These are phyloP conservation scores for Diutina catenulata DNA, from an alignment of 1,139 yeast species.

Conservation along the genomic window DNA sequence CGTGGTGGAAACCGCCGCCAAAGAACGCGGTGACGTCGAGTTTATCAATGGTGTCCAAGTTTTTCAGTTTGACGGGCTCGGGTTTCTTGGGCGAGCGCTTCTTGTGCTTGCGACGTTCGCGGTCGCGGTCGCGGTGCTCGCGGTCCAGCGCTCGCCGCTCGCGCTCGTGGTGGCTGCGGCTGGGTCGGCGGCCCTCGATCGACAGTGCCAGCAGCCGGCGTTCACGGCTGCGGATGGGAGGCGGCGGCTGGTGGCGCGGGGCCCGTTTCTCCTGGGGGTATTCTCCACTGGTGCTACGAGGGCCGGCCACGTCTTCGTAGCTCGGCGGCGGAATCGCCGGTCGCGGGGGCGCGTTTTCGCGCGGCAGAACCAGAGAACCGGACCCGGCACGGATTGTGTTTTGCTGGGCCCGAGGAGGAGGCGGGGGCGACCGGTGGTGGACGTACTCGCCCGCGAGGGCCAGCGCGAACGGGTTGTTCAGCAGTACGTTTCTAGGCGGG, in stretches of 20 bases:
- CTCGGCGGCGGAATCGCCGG: no score
- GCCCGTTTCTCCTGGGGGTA: conserved; percentile 7
- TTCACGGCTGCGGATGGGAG: conserved; percentile 8
- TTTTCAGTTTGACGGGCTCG: conserved; percentile 38
- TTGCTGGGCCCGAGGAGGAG: conserved; percentile 24
- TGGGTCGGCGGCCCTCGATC: conserved; percentile 8
- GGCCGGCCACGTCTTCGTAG: no score
- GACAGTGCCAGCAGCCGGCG: conserved; percentile 8
- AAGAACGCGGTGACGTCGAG: conserved; percentile 91
- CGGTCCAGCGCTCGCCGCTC: conserved; percentile 8
- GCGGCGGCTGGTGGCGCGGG: conserved; percentile 9
- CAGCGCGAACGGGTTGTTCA: conserved; percentile 45
- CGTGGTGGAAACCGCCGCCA: conserved; percentile 96
- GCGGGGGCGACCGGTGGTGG: conserved; percentile 22
- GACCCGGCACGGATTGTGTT: conserved; percentile 6
- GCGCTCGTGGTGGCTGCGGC: conserved; percentile 9
- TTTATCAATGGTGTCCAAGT: conserved; percentile 86
- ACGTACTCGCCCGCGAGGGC: conserved; percentile 22
- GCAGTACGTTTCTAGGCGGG: conserved; percentile 14
- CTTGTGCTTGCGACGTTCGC: conserved; percentile 9
- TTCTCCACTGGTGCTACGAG: conserved; percentile 41
- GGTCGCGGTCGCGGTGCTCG: conserved; percentile 7
- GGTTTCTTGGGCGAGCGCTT: conserved; percentile 16
- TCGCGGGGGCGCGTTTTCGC: neutral
- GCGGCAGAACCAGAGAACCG: neutral